Evolutionary conservation across 768 basidiomycete genomes (phyloP).

Genomic region (Ramaria sp.): DNA sequence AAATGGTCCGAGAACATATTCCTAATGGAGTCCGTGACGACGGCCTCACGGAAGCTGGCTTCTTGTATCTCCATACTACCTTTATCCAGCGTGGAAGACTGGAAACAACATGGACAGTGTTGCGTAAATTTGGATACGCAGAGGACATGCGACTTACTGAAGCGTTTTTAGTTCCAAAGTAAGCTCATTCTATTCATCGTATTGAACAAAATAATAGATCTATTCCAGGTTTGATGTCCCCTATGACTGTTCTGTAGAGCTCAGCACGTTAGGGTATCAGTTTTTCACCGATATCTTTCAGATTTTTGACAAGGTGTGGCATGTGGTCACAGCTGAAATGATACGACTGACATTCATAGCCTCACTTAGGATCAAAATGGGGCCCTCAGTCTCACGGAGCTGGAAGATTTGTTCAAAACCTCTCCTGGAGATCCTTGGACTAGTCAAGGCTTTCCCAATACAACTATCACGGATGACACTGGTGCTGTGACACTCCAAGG

Average conservation of each 20-base stretch:
- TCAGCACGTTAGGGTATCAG: conserved; percentile 88
- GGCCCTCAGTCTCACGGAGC: conserved; percentile 70
- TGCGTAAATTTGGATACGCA: conserved; percentile 91
- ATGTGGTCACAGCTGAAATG: background rate
- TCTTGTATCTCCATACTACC: conserved; percentile 88
- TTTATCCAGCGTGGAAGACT: conserved; percentile 94
- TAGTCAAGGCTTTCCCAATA: conserved; percentile 83
- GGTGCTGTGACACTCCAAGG: conserved; percentile 93
- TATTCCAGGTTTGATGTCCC: conserved; percentile 66
- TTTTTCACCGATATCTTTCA: conserved; percentile 97
- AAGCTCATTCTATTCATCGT: conserved; percentile 18
- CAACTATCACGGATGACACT: conserved; percentile 73
- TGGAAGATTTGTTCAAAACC: conserved; percentile 85
- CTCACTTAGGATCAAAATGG: conserved; percentile 80
- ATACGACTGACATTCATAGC: background rate
- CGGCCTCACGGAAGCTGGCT: conserved; percentile 87
- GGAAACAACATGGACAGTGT: conserved; percentile 96
- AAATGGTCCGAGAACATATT: conserved; percentile 75
- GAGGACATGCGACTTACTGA: conserved; percentile 88
- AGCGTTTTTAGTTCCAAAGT: conserved; percentile 83
- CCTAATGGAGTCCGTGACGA: conserved; percentile 63
- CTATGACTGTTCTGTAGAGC: conserved; percentile 87
- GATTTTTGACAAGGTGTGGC: conserved; percentile 79
- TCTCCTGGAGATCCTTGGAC: conserved; percentile 97
- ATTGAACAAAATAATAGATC: conserved; percentile 1